Base-by-base conservation (phyloP, 2,329 filamentous ascomycete species). In the Chaetomium globosum region DNA sequence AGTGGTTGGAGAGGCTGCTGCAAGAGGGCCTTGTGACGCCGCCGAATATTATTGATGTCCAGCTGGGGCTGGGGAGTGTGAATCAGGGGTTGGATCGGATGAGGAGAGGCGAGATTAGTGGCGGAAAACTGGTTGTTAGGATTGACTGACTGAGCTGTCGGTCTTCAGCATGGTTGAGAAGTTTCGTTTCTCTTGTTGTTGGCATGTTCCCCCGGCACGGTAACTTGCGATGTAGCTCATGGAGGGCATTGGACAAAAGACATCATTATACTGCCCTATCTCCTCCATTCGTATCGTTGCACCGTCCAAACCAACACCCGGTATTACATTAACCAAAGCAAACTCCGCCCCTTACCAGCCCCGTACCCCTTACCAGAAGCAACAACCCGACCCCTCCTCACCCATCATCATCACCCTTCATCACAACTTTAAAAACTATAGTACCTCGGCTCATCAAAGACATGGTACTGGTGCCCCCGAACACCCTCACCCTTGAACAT, bases 361-460 rank as follows among this genome's bases (percentile, higher is more conserved):
- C 16, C 16, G 9, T 48, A 48, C 46, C 46, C 51, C 21, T 5
- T 43, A 30, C 26, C 55, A 54, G 46, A 43, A 56, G 49, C n/a
- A 53, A 43, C 39, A n/a, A 43, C 39, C 39, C 16, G 1, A 5
- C 16, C 16, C 5, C 39, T 16, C 39, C 3, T 28, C 26, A 36
- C 19, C n/a, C 12, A 28, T n/a, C 30, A 6, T 19, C 55, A 21
- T 39, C 39, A 13, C 52, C 28, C 23, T 33, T 49, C 51, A 58
- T 49, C 36, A 52, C 52, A 8, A 21, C 53, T 23, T 68, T 66
- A 80, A 64, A 79, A 79, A 58, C 74, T 76, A 69, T 78, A 89
- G 75, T 95, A 97, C 75, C 91, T 85, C 58, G 93, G 93, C 80
- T 96, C 92, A 71, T 97, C 85, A 78, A 99, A 98, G 33, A 98